phyloP scores from a whole-genome alignment of 371 early-diverging fungal genomes.

The Smittium mucronatum region DNA sequence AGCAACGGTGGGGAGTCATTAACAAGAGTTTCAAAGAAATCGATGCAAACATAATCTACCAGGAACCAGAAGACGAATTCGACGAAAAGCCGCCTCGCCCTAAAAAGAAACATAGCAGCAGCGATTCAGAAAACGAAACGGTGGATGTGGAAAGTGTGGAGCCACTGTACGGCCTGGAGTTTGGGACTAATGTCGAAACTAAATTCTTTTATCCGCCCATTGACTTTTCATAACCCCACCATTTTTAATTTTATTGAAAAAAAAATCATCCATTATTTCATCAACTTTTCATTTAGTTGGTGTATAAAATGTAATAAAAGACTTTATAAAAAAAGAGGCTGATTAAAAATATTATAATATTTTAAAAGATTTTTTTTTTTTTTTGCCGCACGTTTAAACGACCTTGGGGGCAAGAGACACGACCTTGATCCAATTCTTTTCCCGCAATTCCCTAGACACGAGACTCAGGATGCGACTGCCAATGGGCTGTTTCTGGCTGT shows the following conservation, averaged over 20 bases:
- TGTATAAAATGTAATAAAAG: too few species aligned
- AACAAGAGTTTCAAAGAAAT: slow-evolving; percentile 82
- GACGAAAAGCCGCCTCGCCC: slow-evolving; percentile 35
- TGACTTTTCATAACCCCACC: background rate
- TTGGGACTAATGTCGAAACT: background rate
- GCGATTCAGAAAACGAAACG: background rate
- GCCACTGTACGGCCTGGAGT: slow-evolving; percentile 8
- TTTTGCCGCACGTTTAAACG: too few species aligned
- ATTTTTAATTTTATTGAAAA: background rate
- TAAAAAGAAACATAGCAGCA: background rate
- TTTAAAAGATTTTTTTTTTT: too few species aligned
- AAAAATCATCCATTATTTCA: too few species aligned
- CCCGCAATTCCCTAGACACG: slow-evolving; percentile 76
- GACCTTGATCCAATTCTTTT: slow-evolving; percentile 92
- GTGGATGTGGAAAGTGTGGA: slow-evolving; percentile 11
- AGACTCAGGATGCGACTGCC: slow-evolving; percentile 89
- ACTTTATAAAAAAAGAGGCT: too few species aligned
- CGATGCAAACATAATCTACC: slow-evolving; percentile 82
- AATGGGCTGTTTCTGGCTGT: slow-evolving; percentile 83
- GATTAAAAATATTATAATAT: too few species aligned
- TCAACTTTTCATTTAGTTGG: too few species aligned
- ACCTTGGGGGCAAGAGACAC: slow-evolving; percentile 87
- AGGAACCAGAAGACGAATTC: slow-evolving; percentile 86
- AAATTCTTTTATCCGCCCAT: slow-evolving; percentile 11
- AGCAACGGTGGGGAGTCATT: slow-evolving; percentile 85